These are phyloP conservation scores for Ganoderma lucidum DNA, from an alignment of 1,284 basidiomycete species.

Conservation along the genomic window DNA sequence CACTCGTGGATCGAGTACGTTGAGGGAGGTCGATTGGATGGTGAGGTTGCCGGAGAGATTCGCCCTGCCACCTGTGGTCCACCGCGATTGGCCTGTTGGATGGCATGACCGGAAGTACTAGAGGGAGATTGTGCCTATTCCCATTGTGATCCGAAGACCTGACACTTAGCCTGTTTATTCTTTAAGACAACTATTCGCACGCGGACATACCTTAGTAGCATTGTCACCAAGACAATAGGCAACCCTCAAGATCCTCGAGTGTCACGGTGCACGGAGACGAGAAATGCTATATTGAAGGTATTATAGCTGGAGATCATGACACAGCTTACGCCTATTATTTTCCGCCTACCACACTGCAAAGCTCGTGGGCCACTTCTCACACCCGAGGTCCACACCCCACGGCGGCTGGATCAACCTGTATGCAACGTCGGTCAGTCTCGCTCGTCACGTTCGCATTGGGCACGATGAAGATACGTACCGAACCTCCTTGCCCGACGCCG, in stretches of 20 bases:
- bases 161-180: too few species aligned
- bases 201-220: too few species aligned
- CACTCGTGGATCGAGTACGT: background rate
- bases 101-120: too few species aligned
- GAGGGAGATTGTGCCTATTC: too few species aligned
- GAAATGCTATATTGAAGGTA: too few species aligned
- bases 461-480: slow-evolving; percentile 44
- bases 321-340: slow-evolving; percentile 3
- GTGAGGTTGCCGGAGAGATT: background rate
- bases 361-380: slow-evolving; percentile 64
- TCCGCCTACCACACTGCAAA: slow-evolving; percentile 3
- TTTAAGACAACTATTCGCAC: too few species aligned
- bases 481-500: slow-evolving; percentile 76
- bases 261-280: too few species aligned
- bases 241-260: too few species aligned
- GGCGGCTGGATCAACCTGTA: slow-evolving; percentile 62
- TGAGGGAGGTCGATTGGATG: background rate
- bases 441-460: too few species aligned
- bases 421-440: slow-evolving; percentile 4
- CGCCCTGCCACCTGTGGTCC: background rate
- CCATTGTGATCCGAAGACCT: too few species aligned
- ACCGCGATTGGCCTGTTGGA: background rate
- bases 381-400: slow-evolving; percentile 76
- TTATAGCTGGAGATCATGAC: background rate
- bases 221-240: background rate